A percentile compares a stretch with the other conserved stretches of the same genome.
Evolutionary conservation across 2,329 filamentous ascomycete species (phyloP).

Genomic region (Esteya vermicola): DNA sequence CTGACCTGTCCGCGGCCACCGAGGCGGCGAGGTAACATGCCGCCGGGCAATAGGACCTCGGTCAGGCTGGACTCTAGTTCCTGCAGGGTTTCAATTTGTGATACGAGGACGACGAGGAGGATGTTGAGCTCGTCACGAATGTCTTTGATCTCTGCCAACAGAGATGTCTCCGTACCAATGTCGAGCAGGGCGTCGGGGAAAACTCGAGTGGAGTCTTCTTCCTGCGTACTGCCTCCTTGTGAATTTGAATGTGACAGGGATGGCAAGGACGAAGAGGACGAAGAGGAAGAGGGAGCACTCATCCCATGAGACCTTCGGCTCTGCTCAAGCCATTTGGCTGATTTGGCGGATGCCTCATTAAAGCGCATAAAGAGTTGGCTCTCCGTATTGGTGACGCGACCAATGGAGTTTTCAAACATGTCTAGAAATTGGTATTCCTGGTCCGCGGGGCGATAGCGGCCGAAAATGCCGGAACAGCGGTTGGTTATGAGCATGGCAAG

Average conservation of each 20-base stretch:
- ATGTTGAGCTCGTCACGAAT: constrained; percentile 55
- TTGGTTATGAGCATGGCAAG: constrained; percentile 47
- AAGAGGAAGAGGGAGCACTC: background rate
- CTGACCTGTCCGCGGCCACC: too few species aligned
- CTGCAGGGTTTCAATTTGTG: constrained; percentile 7
- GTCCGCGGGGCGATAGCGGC: constrained; percentile 40
- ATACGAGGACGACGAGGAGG: constrained; percentile 26
- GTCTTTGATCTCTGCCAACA: constrained; percentile 51
- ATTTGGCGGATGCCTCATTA: constrained; percentile 41
- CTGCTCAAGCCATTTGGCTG: constrained; percentile 37
- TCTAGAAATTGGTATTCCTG: constrained; percentile 51
- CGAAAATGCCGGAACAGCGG: constrained; percentile 45
- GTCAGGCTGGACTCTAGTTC: constrained; percentile 30
- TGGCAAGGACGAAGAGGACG: constrained; percentile 1
- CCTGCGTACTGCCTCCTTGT: too few species aligned
- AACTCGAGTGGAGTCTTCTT: constrained; percentile 9
- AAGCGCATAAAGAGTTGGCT: constrained; percentile 45
- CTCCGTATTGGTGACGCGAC: constrained; percentile 35
- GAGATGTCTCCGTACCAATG: constrained; percentile 44
- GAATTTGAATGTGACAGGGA: too few species aligned
- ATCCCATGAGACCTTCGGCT: constrained; percentile 8
- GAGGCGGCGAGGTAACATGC: background rate
- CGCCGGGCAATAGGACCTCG: constrained; percentile 13
- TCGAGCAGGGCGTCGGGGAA: constrained; percentile 43
- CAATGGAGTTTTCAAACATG: constrained; percentile 53